These are phyloP conservation scores for Pelargonium cotyledonis DNA, from an alignment of 441 rosid genomes.

Conservation along the genomic window DNA sequence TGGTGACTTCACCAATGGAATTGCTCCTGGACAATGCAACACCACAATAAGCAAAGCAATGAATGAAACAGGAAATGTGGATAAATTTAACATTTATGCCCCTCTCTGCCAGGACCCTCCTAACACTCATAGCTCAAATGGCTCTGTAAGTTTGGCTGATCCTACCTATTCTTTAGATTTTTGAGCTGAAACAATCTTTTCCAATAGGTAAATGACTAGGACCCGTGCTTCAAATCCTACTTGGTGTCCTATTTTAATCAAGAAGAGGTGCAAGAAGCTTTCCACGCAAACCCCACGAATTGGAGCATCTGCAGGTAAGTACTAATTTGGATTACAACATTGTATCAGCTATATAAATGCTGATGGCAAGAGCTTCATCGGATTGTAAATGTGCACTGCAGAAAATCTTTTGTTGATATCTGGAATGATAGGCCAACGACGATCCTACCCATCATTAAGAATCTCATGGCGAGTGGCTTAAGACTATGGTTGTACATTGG, in stretches of 20 bases:
- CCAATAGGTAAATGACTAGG: conserved; percentile 25
- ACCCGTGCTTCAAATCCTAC: conserved; percentile 32
- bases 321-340: no score
- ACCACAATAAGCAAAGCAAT: no score
- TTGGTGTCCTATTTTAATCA: conserved; percentile 31
- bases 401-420: no score
- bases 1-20: conserved; percentile 22
- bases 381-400: no score
- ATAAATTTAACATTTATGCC: conserved; percentile 37
- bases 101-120: conserved; percentile 20
- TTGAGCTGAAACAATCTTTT: no score
- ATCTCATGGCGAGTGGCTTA: conserved; percentile 27
- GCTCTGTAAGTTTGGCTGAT: conserved; percentile 20
- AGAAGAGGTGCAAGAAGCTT: conserved; percentile 33
- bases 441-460: conserved; percentile 30
- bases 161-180: no score
- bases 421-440: conserved; percentile 32
- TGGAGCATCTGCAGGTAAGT: conserved; percentile 35
- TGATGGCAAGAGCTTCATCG: no score
- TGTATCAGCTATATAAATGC: no score
- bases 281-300: conserved; percentile 29
- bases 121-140: background rate
- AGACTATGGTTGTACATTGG: conserved; percentile 35
- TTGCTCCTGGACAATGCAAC: no score
- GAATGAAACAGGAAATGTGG: conserved; percentile 18